Conservation (phyloP, 1,284 basidiomycete species). For the Fomitopsis schrenkii region DNA sequence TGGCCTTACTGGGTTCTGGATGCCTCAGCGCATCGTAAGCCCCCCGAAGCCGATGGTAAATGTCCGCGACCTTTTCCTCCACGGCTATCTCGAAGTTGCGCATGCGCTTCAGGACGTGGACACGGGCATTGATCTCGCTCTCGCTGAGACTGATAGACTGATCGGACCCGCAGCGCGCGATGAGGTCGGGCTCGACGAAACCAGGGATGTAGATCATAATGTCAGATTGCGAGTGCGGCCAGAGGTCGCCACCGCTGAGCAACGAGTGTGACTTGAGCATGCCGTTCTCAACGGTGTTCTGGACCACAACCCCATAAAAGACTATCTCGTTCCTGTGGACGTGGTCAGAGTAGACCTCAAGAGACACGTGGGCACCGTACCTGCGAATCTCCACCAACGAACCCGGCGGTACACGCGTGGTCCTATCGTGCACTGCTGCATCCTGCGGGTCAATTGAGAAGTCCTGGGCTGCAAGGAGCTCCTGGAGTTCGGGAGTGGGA, state of each 20-base stretch:
- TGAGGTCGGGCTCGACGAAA: constrained; percentile 44
- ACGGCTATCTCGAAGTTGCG: constrained; percentile 44
- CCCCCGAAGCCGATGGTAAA: constrained; percentile 19
- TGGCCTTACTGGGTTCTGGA: constrained; percentile 47
- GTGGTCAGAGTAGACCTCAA: neutral
- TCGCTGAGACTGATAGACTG: constrained; percentile 20
- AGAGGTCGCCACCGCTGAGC: constrained; percentile 46
- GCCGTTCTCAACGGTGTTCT: constrained; percentile 22
- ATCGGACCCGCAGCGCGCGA: constrained; percentile 41
- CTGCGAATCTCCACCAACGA: constrained; percentile 59
- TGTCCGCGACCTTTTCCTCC: constrained; percentile 33
- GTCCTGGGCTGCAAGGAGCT: constrained; percentile 7
- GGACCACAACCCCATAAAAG: constrained; percentile 11
- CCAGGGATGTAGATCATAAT: constrained; percentile 55
- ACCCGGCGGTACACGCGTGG: constrained; percentile 31
- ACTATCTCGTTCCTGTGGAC: constrained; percentile 4
- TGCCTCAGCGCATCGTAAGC: constrained; percentile 48
- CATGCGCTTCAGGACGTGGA: constrained; percentile 51
- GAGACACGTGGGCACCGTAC: constrained; percentile 30
- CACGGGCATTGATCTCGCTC: constrained; percentile 48
- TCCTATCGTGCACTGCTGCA: neutral
- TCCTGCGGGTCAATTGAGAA: neutral
- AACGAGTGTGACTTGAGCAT: constrained; percentile 38
- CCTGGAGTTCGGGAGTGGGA: constrained; percentile 6
- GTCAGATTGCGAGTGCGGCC: constrained; percentile 42